Conservation (phyloP, 768 basidiomycete genomes). For the Boletus rex-veris region DNA sequence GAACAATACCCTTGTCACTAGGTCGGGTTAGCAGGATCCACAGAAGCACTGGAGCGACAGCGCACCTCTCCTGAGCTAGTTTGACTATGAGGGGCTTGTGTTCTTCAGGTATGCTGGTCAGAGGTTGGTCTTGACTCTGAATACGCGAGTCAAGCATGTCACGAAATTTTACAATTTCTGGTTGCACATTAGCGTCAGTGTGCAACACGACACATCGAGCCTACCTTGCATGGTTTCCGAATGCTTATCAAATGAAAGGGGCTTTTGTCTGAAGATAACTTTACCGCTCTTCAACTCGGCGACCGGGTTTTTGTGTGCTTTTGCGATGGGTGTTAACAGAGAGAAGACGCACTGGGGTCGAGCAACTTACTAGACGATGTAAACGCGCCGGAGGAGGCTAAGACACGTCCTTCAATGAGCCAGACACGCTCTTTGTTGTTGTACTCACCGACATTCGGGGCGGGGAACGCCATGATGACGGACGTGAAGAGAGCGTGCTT, state of each 20-base stretch:
- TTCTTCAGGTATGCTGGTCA: slow-evolving; percentile 61
- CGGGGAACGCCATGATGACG: slow-evolving; percentile 21
- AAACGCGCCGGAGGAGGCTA: slow-evolving; percentile 13
- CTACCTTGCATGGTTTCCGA: slow-evolving; percentile 80
- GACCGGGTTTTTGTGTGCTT: slow-evolving; percentile 40
- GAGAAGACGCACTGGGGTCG: not conserved
- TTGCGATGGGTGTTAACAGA: slow-evolving; percentile 20
- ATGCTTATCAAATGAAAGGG: slow-evolving; percentile 68
- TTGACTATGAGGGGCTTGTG: slow-evolving; percentile 77
- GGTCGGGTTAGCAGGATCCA: slow-evolving; percentile 9
- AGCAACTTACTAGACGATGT: slow-evolving; percentile 16
- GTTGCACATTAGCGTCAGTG: not conserved
- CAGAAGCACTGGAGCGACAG: not conserved
- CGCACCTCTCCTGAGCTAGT: slow-evolving; percentile 81
- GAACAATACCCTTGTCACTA: slow-evolving; percentile 69
- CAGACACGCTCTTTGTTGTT: not conserved
- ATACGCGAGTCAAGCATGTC: slow-evolving; percentile 62
- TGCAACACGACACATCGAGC: slow-evolving; percentile 11
- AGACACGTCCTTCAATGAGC: not conserved
- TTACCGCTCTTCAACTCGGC: slow-evolving; percentile 77
- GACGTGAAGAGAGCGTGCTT: slow-evolving; percentile 8
- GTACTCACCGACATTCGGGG: slow-evolving; percentile 16
- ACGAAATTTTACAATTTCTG: slow-evolving; percentile 77
- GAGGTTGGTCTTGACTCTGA: slow-evolving; percentile 43
- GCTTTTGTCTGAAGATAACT: slow-evolving; percentile 72